A percentile compares a stretch with the other conserved stretches of the same genome.
These are phyloP conservation scores for Sclerotinia nivalis DNA, from an alignment of 2,329 filamentous ascomycete species.

Conservation along the genomic window DNA sequence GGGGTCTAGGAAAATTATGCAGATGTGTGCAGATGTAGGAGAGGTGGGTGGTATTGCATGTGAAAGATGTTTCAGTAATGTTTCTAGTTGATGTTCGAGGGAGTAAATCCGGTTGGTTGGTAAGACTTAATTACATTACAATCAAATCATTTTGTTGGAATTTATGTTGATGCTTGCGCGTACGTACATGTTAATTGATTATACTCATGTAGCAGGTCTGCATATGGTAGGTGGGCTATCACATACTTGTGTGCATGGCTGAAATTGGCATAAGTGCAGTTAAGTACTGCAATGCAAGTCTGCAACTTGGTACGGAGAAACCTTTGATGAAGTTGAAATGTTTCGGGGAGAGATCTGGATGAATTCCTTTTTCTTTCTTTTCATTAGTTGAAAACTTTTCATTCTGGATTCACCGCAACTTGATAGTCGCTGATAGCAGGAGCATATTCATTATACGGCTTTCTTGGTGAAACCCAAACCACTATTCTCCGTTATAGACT, in stretches of 20 bases:
- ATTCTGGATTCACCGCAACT: not conserved
- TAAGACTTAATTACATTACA: too few relatives aligned
- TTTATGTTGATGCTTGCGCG: not conserved
- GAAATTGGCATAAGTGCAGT: not conserved
- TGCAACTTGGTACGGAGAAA: not conserved
- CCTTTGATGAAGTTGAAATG: not conserved
- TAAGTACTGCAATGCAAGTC: not conserved
- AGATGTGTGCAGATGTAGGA: not conserved
- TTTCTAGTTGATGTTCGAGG: not conserved
- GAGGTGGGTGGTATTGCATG: constrained; percentile 17
- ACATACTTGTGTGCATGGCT: not conserved
- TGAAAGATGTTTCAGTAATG: constrained; percentile 7
- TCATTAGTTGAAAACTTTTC: not conserved
- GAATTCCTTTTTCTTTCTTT: not conserved
- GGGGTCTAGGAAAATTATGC: constrained; percentile 6
- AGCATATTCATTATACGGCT: not conserved
- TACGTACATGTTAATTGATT: not conserved
- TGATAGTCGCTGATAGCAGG: not conserved
- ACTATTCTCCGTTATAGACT: not conserved
- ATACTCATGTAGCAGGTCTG: not conserved
- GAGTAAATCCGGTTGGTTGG: not conserved
- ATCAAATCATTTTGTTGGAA: too few relatives aligned
- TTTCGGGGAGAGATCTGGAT: not conserved
- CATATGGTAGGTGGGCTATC: not conserved
- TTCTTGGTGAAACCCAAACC: not conserved